Base-by-base conservation (phyloP, 441 rosid species). In the Populus hybrid region DNA sequence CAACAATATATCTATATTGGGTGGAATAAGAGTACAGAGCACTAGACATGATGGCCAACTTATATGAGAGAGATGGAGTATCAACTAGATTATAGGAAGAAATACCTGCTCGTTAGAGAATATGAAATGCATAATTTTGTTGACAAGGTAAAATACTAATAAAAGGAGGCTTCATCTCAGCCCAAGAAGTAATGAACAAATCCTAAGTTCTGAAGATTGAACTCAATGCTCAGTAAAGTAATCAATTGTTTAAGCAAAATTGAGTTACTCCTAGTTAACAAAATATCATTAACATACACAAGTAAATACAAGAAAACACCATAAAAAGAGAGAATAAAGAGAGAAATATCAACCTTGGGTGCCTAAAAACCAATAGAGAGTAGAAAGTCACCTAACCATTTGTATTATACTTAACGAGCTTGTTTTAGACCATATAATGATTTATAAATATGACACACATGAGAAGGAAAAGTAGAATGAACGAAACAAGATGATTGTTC, bases 101-200 rank as follows among this genome's bases (percentile, higher is more conserved):
- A 34, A 34, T 6, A 34, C 36, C 1, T 34, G 8, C 36, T 34
- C 8, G 7, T 34, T 34, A 34, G 8, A 34, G 36, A 34, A 34
- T 34, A 34, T 34, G 1, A 34, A 34, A 34, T 1, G 36, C 36
- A 34, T 16, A 16, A 0, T 50, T 16, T 0, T 50, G 0, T 50
- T 16, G 8, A 50, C 0, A 0, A 5, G 6, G 2, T 50, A 50
- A 0, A 50, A 16, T 16, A 12, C 3, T 1, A 0, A 50, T 5
- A 50, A 2, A 50, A 16, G 7, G 16, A 16, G 59, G n/a, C 11
- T 21, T 66, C 7, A 24, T 20, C 34, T 66, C 0, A 23, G 18
- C 36, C 69, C 0, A 66, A 2, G 2, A 66, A 66, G 5, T 21
- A 11, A 30, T 26, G 18, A 1, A 28, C 8, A 5, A 11, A 5